phyloP scores from a whole-genome alignment of 1,284 basidiomycete genomes.

The Schizophyllum amplum region DNA sequence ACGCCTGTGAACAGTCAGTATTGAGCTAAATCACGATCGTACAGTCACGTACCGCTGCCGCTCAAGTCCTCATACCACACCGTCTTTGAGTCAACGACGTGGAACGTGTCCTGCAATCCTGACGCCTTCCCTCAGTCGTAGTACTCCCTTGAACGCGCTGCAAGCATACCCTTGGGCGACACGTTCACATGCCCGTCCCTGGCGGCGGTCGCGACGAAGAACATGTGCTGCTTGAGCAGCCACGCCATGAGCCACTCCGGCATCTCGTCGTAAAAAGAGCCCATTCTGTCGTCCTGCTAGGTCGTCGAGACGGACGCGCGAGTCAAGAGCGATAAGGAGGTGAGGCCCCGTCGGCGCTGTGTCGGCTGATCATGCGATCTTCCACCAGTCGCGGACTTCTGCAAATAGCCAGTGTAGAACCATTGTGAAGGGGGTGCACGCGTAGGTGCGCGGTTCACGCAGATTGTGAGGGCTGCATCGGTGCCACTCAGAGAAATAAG shows the following conservation, averaged over 20 bases:
- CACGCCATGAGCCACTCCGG: constrained; percentile 26
- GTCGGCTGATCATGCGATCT: no score
- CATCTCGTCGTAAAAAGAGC: constrained; percentile 29
- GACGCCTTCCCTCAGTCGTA: no score
- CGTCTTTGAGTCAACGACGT: constrained; percentile 36
- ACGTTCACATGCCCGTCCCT: constrained; percentile 44
- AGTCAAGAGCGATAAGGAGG: no score
- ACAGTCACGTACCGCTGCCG: constrained; percentile 37
- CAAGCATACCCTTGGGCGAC: constrained; percentile 36
- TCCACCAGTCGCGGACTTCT: no score
- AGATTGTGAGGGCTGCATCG: no score
- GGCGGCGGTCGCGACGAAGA: constrained; percentile 48
- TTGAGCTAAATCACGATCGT: not conserved
- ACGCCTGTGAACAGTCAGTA: constrained; percentile 27
- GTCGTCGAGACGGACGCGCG: no score
- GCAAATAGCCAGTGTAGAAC: no score
- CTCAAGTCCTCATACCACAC: constrained; percentile 58
- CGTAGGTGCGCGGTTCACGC: no score
- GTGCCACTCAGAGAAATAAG: no score
- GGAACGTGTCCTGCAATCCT: constrained; percentile 31
- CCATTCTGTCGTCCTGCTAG: no score
- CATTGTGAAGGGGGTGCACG: no score
- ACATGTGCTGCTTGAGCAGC: constrained; percentile 46
- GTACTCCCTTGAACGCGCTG: not conserved
- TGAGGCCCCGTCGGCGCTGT: no score